Conservation (phyloP, 2,329 filamentous ascomycete species). For the Fusarium tjaetaba region DNA sequence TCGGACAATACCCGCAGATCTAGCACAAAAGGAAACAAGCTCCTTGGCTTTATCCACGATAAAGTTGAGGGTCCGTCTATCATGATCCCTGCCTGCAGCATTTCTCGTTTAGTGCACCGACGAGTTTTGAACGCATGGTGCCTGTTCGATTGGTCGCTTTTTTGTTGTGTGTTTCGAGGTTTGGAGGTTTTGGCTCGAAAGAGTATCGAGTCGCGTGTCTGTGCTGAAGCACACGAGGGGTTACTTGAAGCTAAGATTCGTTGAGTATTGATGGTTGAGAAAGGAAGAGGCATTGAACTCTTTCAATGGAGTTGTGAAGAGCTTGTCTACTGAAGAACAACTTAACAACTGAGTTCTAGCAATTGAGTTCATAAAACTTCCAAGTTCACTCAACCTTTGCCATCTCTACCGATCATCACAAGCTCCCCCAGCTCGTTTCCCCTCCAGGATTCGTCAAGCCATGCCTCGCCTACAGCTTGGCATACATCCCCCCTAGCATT, state of each 20-base stretch:
- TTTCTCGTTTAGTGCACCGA: constrained; percentile 21
- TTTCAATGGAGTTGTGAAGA: background rate
- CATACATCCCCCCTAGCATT: constrained; percentile 8
- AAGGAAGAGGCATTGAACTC: background rate
- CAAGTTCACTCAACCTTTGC: background rate
- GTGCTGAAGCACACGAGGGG: background rate
- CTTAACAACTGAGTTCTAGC: fast-evolving
- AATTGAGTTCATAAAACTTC: background rate
- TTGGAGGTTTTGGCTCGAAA: constrained; percentile 1
- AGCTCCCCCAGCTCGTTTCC: background rate
- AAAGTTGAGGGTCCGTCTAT: constrained; percentile 31
- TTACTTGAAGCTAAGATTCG: background rate
- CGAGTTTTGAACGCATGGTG: constrained; percentile 12
- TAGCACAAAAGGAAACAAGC: constrained; percentile 12
- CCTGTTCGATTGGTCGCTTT: constrained; percentile 20
- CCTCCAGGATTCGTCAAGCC: background rate
- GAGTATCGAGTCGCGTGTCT: constrained; percentile 36
- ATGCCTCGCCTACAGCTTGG: constrained; percentile 12
- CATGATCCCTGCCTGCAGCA: constrained; percentile 4
- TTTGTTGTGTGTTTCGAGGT: constrained; percentile 1
- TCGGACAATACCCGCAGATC: constrained; percentile 18
- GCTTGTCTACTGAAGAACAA: no score
- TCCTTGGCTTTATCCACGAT: constrained; percentile 36
- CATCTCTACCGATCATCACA: background rate
- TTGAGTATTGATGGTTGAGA: background rate